Percentiles rank a stretch among this genome's conserved stretches.
phyloP scores from a whole-genome alignment of 768 basidiomycete genomes.

The Kwoniella sp. region DNA sequence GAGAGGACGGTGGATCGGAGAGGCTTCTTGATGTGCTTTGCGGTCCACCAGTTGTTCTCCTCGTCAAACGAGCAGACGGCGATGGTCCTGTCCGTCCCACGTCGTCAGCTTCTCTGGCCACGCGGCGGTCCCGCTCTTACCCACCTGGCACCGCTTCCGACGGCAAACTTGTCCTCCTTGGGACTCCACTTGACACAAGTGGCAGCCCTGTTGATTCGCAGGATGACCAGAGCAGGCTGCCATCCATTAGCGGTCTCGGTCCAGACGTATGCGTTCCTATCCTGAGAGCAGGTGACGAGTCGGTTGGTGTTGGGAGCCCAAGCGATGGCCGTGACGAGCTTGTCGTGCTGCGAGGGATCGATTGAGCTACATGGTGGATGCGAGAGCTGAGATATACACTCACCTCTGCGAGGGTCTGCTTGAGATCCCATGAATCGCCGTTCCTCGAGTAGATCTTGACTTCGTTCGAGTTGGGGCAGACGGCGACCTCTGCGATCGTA shows the following conservation, averaged over 20 bases:
- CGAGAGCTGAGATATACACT: constrained; percentile 15
- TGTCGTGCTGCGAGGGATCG: constrained; percentile 72
- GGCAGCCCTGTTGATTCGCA: constrained; percentile 92
- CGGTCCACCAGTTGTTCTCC: constrained; percentile 99
- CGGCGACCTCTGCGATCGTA: constrained; percentile 67
- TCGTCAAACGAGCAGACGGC: constrained; percentile 94
- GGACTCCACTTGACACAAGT: constrained; percentile 96
- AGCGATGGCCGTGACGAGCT: constrained; percentile 93
- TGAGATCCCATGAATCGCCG: constrained; percentile 47
- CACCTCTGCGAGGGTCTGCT: constrained; percentile 82
- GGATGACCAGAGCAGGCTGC: constrained; percentile 94
- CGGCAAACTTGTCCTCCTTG: constrained; percentile 96
- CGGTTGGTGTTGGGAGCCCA: constrained; percentile 97
- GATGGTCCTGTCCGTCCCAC: constrained; percentile 77
- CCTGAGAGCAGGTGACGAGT: constrained; percentile 98
- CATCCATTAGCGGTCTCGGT: constrained; percentile 78
- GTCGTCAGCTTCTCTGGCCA: no score
- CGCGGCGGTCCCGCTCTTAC: no score
- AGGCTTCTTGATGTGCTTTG: constrained; percentile 94
- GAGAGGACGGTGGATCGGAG: constrained; percentile 89
- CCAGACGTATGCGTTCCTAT: constrained; percentile 99
- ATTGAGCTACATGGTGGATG: neutral
- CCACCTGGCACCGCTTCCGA: constrained; percentile 90
- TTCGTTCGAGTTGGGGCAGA: constrained; percentile 85
- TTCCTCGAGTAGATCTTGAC: constrained; percentile 68